Percentiles rank a stretch among this genome's conserved stretches.
These are phyloP conservation scores for Fraxinus platypoda DNA, from an alignment of 305 asterid species.

Conservation along the genomic window DNA sequence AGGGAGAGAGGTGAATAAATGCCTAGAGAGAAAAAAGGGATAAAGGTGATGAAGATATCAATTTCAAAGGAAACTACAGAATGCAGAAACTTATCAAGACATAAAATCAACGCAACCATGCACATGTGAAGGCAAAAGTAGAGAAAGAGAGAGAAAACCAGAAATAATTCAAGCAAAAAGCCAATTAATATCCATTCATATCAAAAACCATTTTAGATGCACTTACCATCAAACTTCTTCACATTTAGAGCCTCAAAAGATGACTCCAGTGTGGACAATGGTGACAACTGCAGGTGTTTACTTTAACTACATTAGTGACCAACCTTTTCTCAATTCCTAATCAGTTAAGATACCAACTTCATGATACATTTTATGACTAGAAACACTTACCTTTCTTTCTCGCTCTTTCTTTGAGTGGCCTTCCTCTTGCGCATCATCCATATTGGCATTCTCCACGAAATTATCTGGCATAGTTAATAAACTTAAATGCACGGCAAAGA, in stretches of 20 bases:
- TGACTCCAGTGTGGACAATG: constrained; percentile 83
- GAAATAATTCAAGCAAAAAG: neutral
- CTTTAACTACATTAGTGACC: constrained; percentile 16
- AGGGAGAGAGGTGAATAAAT: constrained; percentile 1
- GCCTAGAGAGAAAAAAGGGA: neutral
- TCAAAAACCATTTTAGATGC: constrained; percentile 15
- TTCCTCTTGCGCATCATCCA: constrained; percentile 46
- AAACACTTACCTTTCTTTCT: constrained; percentile 65
- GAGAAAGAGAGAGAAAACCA: neutral
- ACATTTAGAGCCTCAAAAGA: constrained; percentile 80
- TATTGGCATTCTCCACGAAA: constrained; percentile 42
- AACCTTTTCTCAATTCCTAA: neutral
- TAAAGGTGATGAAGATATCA: constrained; percentile 14
- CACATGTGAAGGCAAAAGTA: neutral
- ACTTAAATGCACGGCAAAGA: neutral
- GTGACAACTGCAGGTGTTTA: constrained; percentile 70
- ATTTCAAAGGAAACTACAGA: constrained; percentile 35
- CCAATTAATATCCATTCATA: constrained; percentile 1
- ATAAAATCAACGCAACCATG: neutral
- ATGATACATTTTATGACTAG: constrained; percentile 6
- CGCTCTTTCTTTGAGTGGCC: constrained; percentile 51
- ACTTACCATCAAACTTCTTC: constrained; percentile 73
- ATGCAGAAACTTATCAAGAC: neutral
- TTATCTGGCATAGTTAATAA: constrained; percentile 40
- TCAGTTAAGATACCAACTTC: neutral